Base-by-base conservation (phyloP, 1,139 yeast species). In the Saccharomyces hybrid region DNA sequence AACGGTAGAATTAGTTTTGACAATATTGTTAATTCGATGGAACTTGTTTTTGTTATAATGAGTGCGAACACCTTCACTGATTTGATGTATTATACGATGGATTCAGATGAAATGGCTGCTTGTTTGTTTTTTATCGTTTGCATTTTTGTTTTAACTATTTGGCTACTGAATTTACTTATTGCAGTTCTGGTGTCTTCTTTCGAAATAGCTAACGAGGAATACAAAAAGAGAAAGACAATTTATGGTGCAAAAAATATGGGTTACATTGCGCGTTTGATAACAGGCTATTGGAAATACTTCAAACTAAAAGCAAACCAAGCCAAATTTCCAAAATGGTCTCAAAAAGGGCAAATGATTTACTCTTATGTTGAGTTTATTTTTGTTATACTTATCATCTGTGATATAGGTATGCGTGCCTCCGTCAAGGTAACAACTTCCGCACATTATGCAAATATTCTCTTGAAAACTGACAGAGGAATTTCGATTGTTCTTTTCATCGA, bases 21-120 rank as follows among this genome's bases (percentile, higher is more conserved):
- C 69, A 90, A 90, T 65, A 81, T 93, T 52, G 75, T 88, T 56
- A 85, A 84, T 57, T 84, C 97, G 0, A 73, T 93, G 73, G 95
- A 91, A 66, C 70, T 89, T 68, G 93, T 91, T 1, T 90, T 90
- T 70, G 93, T 93, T 31, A 75, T 90, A 42, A 85, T 91, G 81
- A 86, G 93, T 66, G 93, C 91, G 19, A 93, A 93, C 67, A 90
- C 98, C 0, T 93, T 90, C 69, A 83, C 96, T 0, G 95, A 89
- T 69, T 74, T 89, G 61, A 88, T 93, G 97, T 90, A 89, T 66
- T 74, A 83, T 60, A 81, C 89, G 2, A 86, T 88, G 83, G 91
- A 89, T 64, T 78, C 95, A 1, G 98, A 93, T 63, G 81, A 83
- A 54, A 74, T 88, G 75, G 89, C 84, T 0, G 84, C 97, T 0